A percentile compares a stretch with the other conserved stretches of the same genome.
These are phyloP conservation scores for Massariosphaeria phaeospora DNA, from an alignment of 495 filamentous ascomycete genomes.

Conservation along the genomic window DNA sequence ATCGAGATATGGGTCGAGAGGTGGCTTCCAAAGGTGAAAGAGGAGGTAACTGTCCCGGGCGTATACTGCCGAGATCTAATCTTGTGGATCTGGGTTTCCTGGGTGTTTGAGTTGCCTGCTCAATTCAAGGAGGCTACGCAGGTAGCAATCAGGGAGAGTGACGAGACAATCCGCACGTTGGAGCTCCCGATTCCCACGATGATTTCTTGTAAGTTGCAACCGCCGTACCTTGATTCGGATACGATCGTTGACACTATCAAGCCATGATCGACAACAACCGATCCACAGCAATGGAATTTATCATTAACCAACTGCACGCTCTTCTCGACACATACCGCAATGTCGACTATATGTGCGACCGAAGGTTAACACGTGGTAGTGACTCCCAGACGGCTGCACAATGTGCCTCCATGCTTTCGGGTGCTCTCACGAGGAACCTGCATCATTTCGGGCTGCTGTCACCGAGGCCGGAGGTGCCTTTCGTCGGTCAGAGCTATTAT, in stretches of 20 bases:
- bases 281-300: conserved; percentile 4
- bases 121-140: conserved; percentile 9
- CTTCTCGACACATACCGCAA: background rate
- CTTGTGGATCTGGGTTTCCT: conserved; percentile 43
- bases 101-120: conserved; percentile 36
- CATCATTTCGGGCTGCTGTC: too few relatives aligned
- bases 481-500: too few relatives aligned
- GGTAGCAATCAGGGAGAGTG: conserved; percentile 7
- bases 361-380: too few relatives aligned
- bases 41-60: conserved; percentile 3
- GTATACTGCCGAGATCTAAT: conserved; percentile 36
- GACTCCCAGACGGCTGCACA: too few relatives aligned
- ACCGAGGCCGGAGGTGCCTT: too few relatives aligned
- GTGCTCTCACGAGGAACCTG: conserved; percentile 4
- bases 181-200: conserved; percentile 9
- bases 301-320: background rate
- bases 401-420: conserved; percentile 16
- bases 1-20: conserved; percentile 44
- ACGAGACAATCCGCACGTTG: background rate
- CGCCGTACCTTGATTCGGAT: background rate
- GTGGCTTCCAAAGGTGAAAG: conserved; percentile 43
- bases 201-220: background rate
- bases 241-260: background rate
- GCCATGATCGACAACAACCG: conserved; percentile 5
- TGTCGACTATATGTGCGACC: background rate